These are phyloP conservation scores for Malassezia arunalokei DNA, from an alignment of 1,284 basidiomycete species.

Conservation along the genomic window DNA sequence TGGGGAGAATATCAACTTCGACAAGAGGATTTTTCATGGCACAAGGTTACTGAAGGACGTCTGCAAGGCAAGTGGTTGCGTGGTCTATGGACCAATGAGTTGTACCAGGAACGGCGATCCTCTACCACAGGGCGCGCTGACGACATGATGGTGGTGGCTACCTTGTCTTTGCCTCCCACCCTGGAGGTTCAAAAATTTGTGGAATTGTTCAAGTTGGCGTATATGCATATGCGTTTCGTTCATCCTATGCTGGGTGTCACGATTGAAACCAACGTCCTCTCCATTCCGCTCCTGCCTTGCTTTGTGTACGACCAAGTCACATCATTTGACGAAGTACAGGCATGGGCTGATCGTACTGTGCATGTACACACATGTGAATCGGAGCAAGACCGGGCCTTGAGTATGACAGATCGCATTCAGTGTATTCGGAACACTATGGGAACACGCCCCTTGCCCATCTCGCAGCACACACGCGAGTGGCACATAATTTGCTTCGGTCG, in stretches of 20 bases:
- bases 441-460: background rate
- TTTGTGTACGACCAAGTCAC: background rate
- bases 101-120: constrained; percentile 15
- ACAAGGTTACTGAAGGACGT: background rate
- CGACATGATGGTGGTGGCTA: constrained; percentile 10
- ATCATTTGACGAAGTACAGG: constrained; percentile 5
- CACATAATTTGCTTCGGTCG: constrained; percentile 1
- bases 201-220: background rate
- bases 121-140: constrained; percentile 3
- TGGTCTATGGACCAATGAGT: constrained; percentile 9
- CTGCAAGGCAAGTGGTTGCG: background rate
- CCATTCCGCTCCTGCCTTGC: constrained; percentile 1
- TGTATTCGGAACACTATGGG: background rate
- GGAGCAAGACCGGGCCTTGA: background rate
- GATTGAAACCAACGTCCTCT: constrained; percentile 1
- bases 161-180: background rate
- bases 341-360: background rate
- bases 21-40: constrained; percentile 2
- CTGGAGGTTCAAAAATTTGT: background rate
- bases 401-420: constrained; percentile 1
- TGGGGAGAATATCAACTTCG: constrained; percentile 11
- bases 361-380: background rate
- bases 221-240: constrained; percentile 3
- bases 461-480: background rate
- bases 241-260: constrained; percentile 6